A percentile compares a stretch with the other conserved stretches of the same genome.
Conservation (phyloP, 106 monocot genomes). For the Apostasia shenzhenica region DNA sequence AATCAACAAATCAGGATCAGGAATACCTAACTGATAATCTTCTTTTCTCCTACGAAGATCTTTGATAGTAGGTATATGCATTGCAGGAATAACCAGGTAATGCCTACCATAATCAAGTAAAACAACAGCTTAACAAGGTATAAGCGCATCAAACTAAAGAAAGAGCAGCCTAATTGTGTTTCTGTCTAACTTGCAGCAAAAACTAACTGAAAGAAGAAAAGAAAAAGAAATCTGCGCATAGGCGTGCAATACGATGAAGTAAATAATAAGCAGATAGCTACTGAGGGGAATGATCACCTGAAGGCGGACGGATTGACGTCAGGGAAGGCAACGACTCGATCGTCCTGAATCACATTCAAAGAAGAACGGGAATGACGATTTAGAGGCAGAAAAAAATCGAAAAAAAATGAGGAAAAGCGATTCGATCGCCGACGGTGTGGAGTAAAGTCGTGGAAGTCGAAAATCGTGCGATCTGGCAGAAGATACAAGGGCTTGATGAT, state of each 20-base stretch:
- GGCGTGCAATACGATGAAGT: no score
- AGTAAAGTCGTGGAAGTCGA: slow-evolving; percentile 43
- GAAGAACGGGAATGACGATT: neutral
- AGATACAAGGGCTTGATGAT: slow-evolving; percentile 25
- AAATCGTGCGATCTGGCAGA: slow-evolving; percentile 54
- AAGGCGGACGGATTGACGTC: slow-evolving; percentile 79
- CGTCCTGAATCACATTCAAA: slow-evolving; percentile 25
- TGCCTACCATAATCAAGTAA: slow-evolving; percentile 35
- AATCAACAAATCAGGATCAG: slow-evolving; percentile 5
- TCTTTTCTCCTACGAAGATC: slow-evolving; percentile 47
- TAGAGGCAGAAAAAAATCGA: neutral
- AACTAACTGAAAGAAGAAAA: no score
- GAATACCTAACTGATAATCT: slow-evolving; percentile 76
- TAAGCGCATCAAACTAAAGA: no score
- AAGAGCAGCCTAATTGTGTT: no score
- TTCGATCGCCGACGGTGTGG: slow-evolving; percentile 34
- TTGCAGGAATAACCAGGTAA: slow-evolving; percentile 75
- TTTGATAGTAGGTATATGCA: slow-evolving; percentile 69
- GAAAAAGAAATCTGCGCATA: no score
- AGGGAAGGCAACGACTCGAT: slow-evolving; percentile 61
- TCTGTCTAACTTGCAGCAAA: no score
- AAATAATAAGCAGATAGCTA: no score
- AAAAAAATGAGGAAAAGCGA: neutral
- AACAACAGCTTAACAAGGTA: neutral
- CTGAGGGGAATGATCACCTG: slow-evolving; percentile 28